phyloP scores from a whole-genome alignment of 1,284 basidiomycete genomes.

The Inonotus hispidus region DNA sequence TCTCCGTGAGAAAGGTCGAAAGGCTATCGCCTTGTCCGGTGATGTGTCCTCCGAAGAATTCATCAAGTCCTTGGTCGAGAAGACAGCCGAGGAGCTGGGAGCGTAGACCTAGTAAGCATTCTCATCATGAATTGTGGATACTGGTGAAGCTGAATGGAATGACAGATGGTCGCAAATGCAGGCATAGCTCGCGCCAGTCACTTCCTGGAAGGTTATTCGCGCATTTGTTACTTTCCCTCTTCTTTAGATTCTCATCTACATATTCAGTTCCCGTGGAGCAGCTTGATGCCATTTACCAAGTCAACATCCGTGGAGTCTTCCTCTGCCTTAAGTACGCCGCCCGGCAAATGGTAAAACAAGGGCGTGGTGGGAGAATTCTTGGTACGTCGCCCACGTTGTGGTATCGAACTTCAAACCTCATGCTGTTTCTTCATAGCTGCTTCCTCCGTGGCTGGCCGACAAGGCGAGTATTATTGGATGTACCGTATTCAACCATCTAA shows the following conservation, averaged over 20 bases:
- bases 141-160: neutral
- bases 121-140: neutral
- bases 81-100: slow-evolving; percentile 19
- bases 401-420: neutral
- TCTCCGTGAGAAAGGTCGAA: slow-evolving; percentile 11
- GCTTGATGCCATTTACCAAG: slow-evolving; percentile 15
- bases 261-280: slow-evolving; percentile 1
- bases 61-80: slow-evolving; percentile 19
- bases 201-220: slow-evolving; percentile 3
- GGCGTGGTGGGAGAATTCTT: slow-evolving; percentile 15
- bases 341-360: slow-evolving; percentile 22
- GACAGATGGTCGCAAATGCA: slow-evolving; percentile 22
- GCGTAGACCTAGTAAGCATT: slow-evolving; percentile 22
- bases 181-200: slow-evolving; percentile 9
- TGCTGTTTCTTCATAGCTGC: slow-evolving; percentile 1
- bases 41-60: slow-evolving; percentile 22
- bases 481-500: neutral
- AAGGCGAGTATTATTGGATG: slow-evolving; percentile 1
- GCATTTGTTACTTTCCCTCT: neutral
- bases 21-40: slow-evolving; percentile 10
- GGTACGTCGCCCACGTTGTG: neutral
- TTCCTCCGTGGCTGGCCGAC: slow-evolving; percentile 7
- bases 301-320: slow-evolving; percentile 19
- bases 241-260: neutral
- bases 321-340: slow-evolving; percentile 21